Evolutionary conservation across 805 yeast genomes (phyloP), one percentile per base, ranked within the genome.

Genomic region (Nematodospora valgi): DNA sequence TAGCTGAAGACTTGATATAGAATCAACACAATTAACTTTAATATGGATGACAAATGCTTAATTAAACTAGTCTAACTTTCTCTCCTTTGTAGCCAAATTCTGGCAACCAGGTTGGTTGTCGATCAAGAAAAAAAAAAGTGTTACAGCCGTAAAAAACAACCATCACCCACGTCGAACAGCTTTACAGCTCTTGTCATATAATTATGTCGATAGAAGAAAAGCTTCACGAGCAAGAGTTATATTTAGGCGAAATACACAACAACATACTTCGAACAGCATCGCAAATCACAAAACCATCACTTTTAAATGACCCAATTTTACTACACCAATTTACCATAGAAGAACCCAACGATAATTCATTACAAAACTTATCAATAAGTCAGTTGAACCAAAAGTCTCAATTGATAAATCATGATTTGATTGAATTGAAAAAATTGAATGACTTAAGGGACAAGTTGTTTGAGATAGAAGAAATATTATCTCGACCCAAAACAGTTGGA

Each of bases 1-100:
- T 66, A 9, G 52, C 63, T 14, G 69, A 67, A 37, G 72, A 67
- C 36, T 46, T 66, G 31, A 52, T 64, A 35, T 64, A 51, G 28
- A 30, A 32, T 14, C 17, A 16, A 32, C 10, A 11, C 11, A 21
- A 8, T 21, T 21, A 21, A 21, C 23, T 21, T 21, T 21, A n/a
- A n/a, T n/a, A n/a, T n/a, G n/a, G n/a, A n/a, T n/a, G n/a, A n/a
- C n/a, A n/a, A n/a, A n/a, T n/a, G n/a, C n/a, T n/a, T n/a, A n/a
- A n/a, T n/a, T n/a, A n/a, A n/a, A n/a, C n/a, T n/a, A n/a, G n/a
- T n/a, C n/a, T n/a, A n/a, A n/a, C n/a, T n/a, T n/a, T n/a, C n/a
- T n/a, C n/a, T n/a, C n/a, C n/a, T n/a, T n/a, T n/a, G n/a, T n/a
- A n/a, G n/a, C n/a, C n/a, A n/a, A n/a, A n/a, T n/a, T n/a, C n/a